Conservation (phyloP, 2,329 filamentous ascomycete genomes). For the Beauveria rudraprayagi region DNA sequence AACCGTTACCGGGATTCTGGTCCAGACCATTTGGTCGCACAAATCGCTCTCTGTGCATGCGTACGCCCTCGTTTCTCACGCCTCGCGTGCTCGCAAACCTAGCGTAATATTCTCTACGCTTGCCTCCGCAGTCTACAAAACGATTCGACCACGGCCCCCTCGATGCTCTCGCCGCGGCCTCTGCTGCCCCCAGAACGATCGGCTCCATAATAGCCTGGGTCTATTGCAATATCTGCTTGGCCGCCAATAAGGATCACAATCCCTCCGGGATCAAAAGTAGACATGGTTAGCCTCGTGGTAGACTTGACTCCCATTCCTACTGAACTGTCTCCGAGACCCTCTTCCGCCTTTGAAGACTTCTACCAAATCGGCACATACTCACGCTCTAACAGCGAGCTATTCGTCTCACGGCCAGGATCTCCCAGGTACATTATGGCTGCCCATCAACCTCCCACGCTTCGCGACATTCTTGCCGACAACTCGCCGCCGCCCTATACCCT, state of each 20-base stretch:
- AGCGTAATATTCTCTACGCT: background rate
- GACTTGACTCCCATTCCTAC: constrained; percentile 33
- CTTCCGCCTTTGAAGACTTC: constrained; percentile 38
- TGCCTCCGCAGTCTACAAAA: background rate
- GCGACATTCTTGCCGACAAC: constrained; percentile 80
- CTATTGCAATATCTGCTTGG: background rate
- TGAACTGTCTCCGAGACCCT: constrained; percentile 36
- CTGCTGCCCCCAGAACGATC: background rate
- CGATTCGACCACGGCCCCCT: background rate
- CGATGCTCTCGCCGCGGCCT: background rate
- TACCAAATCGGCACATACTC: constrained; percentile 32
- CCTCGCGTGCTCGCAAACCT: constrained; percentile 3
- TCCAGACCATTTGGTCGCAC: constrained; percentile 7
- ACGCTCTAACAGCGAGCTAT: constrained; percentile 40
- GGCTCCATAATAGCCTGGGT: background rate
- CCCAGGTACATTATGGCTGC: constrained; percentile 24
- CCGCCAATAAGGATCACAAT: background rate
- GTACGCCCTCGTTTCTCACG: constrained; percentile 4
- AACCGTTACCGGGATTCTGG: constrained; percentile 8
- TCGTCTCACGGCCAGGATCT: constrained; percentile 34
- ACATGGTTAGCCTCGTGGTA: constrained; percentile 40
- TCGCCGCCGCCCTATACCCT: constrained; percentile 85
- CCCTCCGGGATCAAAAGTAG: constrained; percentile 14
- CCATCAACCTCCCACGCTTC: constrained; percentile 56
- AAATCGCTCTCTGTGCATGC: background rate